These are phyloP conservation scores for Auriculariales sp. DNA, from an alignment of 768 basidiomycete species.

Conservation along the genomic window DNA sequence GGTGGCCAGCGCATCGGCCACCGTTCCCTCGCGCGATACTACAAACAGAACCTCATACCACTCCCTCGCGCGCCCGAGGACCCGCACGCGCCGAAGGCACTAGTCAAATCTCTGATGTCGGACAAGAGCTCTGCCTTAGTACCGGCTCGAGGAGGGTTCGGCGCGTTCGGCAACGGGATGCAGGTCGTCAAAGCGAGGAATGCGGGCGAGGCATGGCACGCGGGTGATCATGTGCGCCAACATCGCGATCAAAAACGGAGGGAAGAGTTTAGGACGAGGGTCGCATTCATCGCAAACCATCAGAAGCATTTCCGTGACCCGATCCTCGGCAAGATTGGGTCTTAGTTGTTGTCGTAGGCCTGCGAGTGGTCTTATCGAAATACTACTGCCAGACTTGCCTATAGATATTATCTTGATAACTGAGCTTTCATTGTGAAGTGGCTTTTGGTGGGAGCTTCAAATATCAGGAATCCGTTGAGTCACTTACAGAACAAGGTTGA, in stretches of 20 bases:
- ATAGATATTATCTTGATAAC: too few relatives aligned
- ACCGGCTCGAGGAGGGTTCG: conserved; percentile 52
- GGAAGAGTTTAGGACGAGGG: conserved; percentile 74
- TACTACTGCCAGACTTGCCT: too few relatives aligned
- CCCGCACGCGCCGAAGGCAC: conserved; percentile 56
- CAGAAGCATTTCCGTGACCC: conserved; percentile 97
- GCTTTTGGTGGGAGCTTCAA: too few relatives aligned
- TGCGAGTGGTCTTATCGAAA: too few relatives aligned
- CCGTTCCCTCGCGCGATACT: conserved; percentile 72
- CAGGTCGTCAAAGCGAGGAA: conserved; percentile 84
- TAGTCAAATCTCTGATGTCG: conserved; percentile 63
- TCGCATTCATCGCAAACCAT: conserved; percentile 64
- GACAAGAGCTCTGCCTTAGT: conserved; percentile 80
- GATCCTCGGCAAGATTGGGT: too few relatives aligned
- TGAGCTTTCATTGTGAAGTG: too few relatives aligned
- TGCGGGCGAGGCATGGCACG: conserved; percentile 87
- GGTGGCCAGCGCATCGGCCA: conserved; percentile 90
- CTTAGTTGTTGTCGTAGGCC: too few relatives aligned
- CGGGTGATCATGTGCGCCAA: conserved; percentile 71
- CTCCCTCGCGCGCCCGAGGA: conserved; percentile 35
- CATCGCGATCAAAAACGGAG: conserved; percentile 66
- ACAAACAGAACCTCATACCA: conserved; percentile 60
- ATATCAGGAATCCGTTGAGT: too few relatives aligned
- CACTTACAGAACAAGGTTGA: too few relatives aligned
- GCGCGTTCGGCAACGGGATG: conserved; percentile 69